phyloP scores from a whole-genome alignment of 2,329 filamentous ascomycete genomes.

The Apiospora malaysiana region DNA sequence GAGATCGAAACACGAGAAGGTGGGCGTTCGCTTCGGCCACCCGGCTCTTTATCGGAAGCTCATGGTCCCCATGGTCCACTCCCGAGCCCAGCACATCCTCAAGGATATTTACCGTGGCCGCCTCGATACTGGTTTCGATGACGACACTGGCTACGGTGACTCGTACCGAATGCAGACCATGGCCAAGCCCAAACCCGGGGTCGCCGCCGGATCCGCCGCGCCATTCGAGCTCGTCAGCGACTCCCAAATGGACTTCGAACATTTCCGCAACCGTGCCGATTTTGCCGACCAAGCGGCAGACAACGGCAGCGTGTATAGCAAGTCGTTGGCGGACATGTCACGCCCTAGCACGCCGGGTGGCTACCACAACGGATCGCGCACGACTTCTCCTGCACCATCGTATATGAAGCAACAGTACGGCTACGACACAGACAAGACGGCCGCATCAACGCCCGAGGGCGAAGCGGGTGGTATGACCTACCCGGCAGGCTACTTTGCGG shows the following conservation, averaged over 20 bases:
- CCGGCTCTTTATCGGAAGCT: slow-evolving; percentile 87
- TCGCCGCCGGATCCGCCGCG: slow-evolving; percentile 59
- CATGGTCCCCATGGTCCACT: slow-evolving; percentile 95
- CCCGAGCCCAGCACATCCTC: slow-evolving; percentile 82
- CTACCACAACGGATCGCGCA: slow-evolving; percentile 40
- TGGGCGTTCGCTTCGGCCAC: slow-evolving; percentile 82
- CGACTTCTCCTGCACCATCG: slow-evolving; percentile 20
- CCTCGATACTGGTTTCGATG: slow-evolving; percentile 67
- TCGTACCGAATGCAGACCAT: slow-evolving; percentile 79
- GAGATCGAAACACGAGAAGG: slow-evolving; percentile 64
- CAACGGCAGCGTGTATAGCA: slow-evolving; percentile 65
- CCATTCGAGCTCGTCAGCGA: slow-evolving; percentile 86
- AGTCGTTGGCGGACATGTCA: slow-evolving; percentile 54
- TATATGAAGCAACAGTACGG: background rate
- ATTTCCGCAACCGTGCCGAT: slow-evolving; percentile 85
- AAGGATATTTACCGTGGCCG: slow-evolving; percentile 84
- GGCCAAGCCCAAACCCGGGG: slow-evolving; percentile 54
- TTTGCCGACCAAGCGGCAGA: slow-evolving; percentile 85
- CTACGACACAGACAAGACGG: background rate
- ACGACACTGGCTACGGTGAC: slow-evolving; percentile 76
- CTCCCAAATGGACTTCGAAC: slow-evolving; percentile 81
- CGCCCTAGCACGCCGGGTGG: slow-evolving; percentile 62
- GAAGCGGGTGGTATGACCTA: slow-evolving; percentile 6
- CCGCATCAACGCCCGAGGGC: slow-evolving; percentile 2
- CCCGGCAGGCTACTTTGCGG: slow-evolving; percentile 13